Percentiles rank a stretch among this genome's conserved stretches.
These are phyloP conservation scores for Acacia concinna DNA, from an alignment of 331 rosid genomes.

Conservation along the genomic window DNA sequence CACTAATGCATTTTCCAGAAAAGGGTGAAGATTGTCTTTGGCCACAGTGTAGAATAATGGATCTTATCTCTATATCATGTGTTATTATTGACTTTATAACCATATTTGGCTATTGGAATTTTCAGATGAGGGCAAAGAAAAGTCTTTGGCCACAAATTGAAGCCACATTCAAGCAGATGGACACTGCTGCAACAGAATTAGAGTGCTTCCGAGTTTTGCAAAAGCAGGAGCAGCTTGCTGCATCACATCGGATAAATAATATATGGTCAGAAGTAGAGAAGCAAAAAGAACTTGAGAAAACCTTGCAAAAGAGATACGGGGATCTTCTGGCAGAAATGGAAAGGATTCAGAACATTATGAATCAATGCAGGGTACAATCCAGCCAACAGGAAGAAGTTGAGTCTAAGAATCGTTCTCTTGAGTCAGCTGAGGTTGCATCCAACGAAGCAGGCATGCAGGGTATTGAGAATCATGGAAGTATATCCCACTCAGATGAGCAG, in stretches of 20 bases:
- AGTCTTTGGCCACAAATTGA: slow-evolving; percentile 87
- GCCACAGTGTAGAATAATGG: slow-evolving; percentile 41
- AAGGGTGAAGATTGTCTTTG: slow-evolving; percentile 66
- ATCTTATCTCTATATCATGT: background rate
- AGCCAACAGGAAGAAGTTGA: slow-evolving; percentile 55
- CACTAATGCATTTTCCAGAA: slow-evolving; percentile 39
- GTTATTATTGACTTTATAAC: slow-evolving; percentile 11
- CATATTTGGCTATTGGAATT: slow-evolving; percentile 11
- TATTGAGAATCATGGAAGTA: slow-evolving; percentile 30
- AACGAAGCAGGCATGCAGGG: slow-evolving; percentile 31
- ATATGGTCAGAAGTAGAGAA: slow-evolving; percentile 77
- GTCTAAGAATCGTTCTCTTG: slow-evolving; percentile 42
- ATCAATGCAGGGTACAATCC: slow-evolving; percentile 47
- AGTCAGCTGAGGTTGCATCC: slow-evolving; percentile 43
- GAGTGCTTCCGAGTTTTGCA: slow-evolving; percentile 85
- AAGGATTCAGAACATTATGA: slow-evolving; percentile 49
- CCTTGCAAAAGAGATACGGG: slow-evolving; percentile 69
- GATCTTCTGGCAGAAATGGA: slow-evolving; percentile 57
- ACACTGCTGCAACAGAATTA: slow-evolving; percentile 83
- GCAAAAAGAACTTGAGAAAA: slow-evolving; percentile 85
- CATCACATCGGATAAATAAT: slow-evolving; percentile 73
- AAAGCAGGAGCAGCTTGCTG: slow-evolving; percentile 84
- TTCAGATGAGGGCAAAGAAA: slow-evolving; percentile 75
- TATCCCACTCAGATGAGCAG: slow-evolving; percentile 34
- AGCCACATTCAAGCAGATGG: slow-evolving; percentile 83